Conservation (phyloP, 176 grass and related monocot genomes). For the Stipa capillata region DNA sequence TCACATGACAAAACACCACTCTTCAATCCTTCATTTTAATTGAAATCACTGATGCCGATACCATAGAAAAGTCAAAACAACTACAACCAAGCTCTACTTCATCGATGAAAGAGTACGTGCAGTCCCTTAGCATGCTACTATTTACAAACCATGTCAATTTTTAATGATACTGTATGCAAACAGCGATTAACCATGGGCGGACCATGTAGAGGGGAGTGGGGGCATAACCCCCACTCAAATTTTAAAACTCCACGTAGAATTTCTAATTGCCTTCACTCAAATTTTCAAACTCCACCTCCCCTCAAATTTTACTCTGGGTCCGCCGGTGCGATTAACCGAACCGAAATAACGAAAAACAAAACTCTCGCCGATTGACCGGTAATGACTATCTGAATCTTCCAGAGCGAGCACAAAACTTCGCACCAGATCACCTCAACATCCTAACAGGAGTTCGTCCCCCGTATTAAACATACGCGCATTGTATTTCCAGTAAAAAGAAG, state of each 20-base stretch:
- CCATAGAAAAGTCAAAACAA: background rate
- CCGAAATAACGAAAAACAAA: background rate
- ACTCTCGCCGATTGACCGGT: background rate
- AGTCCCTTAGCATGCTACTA: too few species aligned
- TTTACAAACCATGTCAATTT: too few species aligned
- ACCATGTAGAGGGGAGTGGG: too few species aligned
- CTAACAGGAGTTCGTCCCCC: background rate
- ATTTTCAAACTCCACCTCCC: background rate
- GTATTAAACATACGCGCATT: background rate
- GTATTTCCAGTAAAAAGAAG: background rate
- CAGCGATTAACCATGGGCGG: too few species aligned
- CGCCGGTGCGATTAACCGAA: background rate
- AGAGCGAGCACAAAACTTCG: background rate
- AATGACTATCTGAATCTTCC: background rate
- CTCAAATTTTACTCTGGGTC: background rate
- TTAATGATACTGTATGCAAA: too few species aligned
- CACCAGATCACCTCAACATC: background rate
- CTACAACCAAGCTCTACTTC: background rate
- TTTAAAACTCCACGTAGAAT: too few species aligned
- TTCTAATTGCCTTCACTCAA: background rate
- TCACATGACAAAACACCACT: background rate
- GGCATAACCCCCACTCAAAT: too few species aligned
- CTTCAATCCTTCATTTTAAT: background rate
- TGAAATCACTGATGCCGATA: too few species aligned
- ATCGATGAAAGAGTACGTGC: background rate